Evolutionary conservation across 2,329 filamentous ascomycete genomes (phyloP).

Genomic region (Phaeosphaeria sp.): DNA sequence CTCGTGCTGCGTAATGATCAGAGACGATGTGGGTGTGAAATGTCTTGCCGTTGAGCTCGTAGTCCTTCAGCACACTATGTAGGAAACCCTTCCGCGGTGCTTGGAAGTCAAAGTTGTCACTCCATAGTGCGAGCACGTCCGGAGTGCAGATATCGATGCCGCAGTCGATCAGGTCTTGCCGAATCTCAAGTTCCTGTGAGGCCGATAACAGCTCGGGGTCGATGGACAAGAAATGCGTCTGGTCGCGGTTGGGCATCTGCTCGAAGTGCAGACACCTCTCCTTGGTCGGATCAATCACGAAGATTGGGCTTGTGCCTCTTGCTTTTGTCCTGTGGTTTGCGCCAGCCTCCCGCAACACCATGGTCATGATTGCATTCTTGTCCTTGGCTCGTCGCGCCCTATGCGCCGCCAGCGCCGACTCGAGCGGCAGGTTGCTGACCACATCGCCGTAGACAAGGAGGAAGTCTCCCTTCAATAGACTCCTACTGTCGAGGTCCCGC

Average conservation of each 20-base stretch:
- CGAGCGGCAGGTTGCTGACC: conserved; percentile 87
- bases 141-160: conserved; percentile 97
- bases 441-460: conserved; percentile 91
- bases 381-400: conserved; percentile 79
- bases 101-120: conserved; percentile 97
- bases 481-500: conserved; percentile 87
- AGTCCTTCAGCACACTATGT: conserved; percentile 92
- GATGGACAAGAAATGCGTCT: conserved; percentile 70
- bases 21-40: conserved; percentile 87
- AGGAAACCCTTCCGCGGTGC: conserved; percentile 86
- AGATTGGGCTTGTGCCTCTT: conserved; percentile 77
- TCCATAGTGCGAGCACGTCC: conserved; percentile 93
- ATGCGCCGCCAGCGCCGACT: conserved; percentile 77
- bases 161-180: conserved; percentile 89
- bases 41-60: conserved; percentile 96
- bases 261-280: conserved; percentile 92
- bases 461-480: conserved; percentile 88
- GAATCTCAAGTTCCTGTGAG: conserved; percentile 78
- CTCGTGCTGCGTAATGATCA: conserved; percentile 84
- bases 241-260: conserved; percentile 76
- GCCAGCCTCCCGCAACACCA: conserved; percentile 83
- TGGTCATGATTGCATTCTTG: conserved; percentile 97
- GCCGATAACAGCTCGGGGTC: conserved; percentile 80
- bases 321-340: conserved; percentile 77
- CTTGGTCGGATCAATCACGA: conserved; percentile 81